Percentiles rank a stretch among this genome's conserved stretches.
Conservation (phyloP, 495 filamentous ascomycete genomes). For the Aspergillus indologenus region DNA sequence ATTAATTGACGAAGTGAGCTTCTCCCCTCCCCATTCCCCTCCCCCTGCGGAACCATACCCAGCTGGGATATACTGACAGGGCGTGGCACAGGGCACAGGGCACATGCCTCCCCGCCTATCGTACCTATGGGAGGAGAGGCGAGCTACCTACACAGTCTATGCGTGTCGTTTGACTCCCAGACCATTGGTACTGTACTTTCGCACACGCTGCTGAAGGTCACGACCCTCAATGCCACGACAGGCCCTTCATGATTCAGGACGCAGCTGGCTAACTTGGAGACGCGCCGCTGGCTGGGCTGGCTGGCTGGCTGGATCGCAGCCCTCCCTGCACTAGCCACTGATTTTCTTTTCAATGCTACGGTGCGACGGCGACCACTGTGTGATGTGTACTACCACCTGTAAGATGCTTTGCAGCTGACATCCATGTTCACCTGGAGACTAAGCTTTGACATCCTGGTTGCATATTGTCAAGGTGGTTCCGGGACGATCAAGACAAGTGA, state of each 20-base stretch:
- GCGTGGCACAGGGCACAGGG: not conserved
- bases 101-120: not conserved
- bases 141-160: no score
- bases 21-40: not conserved
- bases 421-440: not conserved
- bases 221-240: not conserved
- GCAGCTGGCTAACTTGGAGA: not conserved
- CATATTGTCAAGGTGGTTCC: constrained; percentile 4
- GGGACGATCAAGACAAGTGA: not conserved
- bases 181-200: not conserved
- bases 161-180: not conserved
- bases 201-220: not conserved
- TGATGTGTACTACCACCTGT: not conserved
- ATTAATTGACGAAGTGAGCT: not conserved
- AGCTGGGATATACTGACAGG: not conserved
- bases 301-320: not conserved
- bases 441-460: constrained; percentile 3
- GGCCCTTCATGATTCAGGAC: not conserved
- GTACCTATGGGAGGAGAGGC: not conserved
- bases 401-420: not conserved
- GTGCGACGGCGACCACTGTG: not conserved
- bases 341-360: not conserved
- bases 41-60: not conserved
- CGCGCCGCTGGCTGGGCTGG: no score
- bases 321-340: not conserved